Conservation (phyloP, 495 filamentous ascomycete species). For the Penicillium simplicissimum region DNA sequence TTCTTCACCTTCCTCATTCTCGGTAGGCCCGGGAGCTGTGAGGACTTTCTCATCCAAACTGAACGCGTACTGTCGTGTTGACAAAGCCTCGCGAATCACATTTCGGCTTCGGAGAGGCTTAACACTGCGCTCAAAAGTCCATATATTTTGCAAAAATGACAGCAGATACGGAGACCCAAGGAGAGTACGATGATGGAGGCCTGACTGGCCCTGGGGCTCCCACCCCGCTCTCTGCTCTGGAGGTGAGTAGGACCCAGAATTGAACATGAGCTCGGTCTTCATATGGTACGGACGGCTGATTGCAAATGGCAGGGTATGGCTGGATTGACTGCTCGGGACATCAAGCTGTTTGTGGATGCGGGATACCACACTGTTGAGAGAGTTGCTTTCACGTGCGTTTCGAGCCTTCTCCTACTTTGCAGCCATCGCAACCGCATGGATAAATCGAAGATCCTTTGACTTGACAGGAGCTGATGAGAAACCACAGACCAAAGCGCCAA, state of each 20-base stretch:
- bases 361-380: slow-evolving; percentile 94
- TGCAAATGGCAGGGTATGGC: slow-evolving; percentile 59
- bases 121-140: not conserved
- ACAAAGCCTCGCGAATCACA: not conserved
- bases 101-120: not conserved
- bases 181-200: slow-evolving; percentile 61
- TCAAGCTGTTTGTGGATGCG: slow-evolving; percentile 87
- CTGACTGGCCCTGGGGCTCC: slow-evolving; percentile 86
- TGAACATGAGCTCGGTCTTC: not conserved
- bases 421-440: not conserved
- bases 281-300: not conserved
- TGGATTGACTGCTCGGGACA: slow-evolving; percentile 89
- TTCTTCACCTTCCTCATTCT: not conserved
- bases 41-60: too few relatives aligned
- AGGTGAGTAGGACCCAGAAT: slow-evolving; percentile 56
- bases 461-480: slow-evolving; percentile 4
- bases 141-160: slow-evolving; percentile 46
- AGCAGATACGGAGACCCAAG: slow-evolving; percentile 58
- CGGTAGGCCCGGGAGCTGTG: not conserved
- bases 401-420: not conserved
- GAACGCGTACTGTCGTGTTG: slow-evolving; percentile 16
- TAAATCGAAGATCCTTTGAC: not conserved
- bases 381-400: slow-evolving; percentile 80
- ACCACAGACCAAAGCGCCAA: slow-evolving; percentile 66
- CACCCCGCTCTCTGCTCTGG: slow-evolving; percentile 84